Evolutionary conservation across 805 yeast species (phyloP), one percentile per base, ranked within the genome.

Genomic region (Candida vaughaniae): DNA sequence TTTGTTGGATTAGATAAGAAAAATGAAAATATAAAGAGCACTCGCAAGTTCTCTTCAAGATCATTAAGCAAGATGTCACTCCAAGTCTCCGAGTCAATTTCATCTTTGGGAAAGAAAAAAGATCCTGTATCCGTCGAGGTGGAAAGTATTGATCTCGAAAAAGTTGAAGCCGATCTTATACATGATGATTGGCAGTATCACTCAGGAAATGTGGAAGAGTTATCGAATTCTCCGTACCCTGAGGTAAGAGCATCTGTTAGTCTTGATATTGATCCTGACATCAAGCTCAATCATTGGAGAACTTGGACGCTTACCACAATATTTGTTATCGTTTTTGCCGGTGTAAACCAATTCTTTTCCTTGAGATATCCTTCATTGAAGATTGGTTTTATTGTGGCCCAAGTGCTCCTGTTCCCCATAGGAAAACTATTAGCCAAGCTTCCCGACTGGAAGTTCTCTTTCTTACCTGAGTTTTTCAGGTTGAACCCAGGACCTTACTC

Each of bases 241-340:
- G 85, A 80, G 53, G 85, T 80, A n/a, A 68, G 86, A 52, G 73
- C 83, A 16, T 72, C 79, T 16, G 75, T 76, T 19, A 69, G 76
- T 4, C 64, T 72, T 5, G 53, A 59, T 5, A 81, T 75, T 48
- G 80, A 77, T 53, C 70, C 73, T 1, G 42, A 66, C 3, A 53
- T 73, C 12, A 63, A 64, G 3, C 66, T 69, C 40, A 78, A 75
- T 48, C 75, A 77, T 30, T 58, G 76, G 57, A 67, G 80, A 58
- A 71, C 78, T 25, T 69, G 79, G 78, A 55, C 65, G 27, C 45
- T 75, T 31, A 74, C 76, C 17, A 53, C 74, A 16, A 46, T 72
- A 7, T 71, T 75, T 54, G 71, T 73, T 23, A 62, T 78, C 6
- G 53, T 78, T 27, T 81, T 82, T 33, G 70, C 78, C 33, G 80